These are phyloP conservation scores for Ajuga chamaepitys DNA, from an alignment of 257 asterid species.

Conservation along the genomic window DNA sequence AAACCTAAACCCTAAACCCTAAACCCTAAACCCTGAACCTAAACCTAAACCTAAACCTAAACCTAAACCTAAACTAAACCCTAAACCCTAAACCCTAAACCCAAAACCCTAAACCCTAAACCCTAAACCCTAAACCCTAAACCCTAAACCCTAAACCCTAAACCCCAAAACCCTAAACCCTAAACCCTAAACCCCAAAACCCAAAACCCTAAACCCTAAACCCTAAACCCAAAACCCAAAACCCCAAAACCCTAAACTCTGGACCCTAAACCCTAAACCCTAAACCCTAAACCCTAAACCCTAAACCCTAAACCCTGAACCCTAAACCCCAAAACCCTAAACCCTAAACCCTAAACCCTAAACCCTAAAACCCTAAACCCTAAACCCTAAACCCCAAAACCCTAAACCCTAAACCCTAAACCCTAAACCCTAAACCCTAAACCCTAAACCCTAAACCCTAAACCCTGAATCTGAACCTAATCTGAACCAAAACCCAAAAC, in stretches of 20 bases:
- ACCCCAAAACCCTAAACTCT: constrained; percentile 14
- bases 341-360: constrained; percentile 25
- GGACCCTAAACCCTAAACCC: constrained; percentile 19
- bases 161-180: constrained; percentile 28
- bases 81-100: constrained; percentile 26
- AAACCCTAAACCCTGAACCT: constrained; percentile 23
- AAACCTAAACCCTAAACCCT: constrained; percentile 29
- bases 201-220: constrained; percentile 19
- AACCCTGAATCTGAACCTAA: neutral
- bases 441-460: constrained; percentile 20
- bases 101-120: constrained; percentile 23
- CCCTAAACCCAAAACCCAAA: constrained; percentile 8
- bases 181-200: constrained; percentile 22
- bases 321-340: constrained; percentile 11
- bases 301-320: constrained; percentile 18
- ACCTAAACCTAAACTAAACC: constrained; percentile 28
- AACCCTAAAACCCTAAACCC: constrained; percentile 27
- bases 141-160: constrained; percentile 15
- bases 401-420: constrained; percentile 20
- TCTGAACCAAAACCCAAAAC: constrained; percentile 15
- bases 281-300: constrained; percentile 25
- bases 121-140: neutral
- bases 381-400: too few species aligned
- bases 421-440: constrained; percentile 16
- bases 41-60: too few species aligned